Conservation (phyloP, 345 rosid species). For the Gossypioides kirkii region DNA sequence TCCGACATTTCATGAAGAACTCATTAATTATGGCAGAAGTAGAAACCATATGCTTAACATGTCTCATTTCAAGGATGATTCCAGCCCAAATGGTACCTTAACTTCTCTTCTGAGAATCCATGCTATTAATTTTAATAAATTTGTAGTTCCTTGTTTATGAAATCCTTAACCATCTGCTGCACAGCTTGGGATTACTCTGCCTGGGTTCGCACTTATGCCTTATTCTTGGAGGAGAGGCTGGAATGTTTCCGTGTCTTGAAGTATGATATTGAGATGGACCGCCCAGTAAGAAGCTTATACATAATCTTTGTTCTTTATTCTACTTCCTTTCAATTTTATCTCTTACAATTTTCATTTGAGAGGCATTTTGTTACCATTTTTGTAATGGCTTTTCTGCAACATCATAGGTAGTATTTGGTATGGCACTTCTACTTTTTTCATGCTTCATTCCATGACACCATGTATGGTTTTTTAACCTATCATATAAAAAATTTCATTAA, state of each 20-base stretch:
- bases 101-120: background rate
- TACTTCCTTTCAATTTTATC: background rate
- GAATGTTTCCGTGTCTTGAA: constrained; percentile 90
- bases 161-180: constrained; percentile 20
- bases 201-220: constrained; percentile 89
- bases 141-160: constrained; percentile 5
- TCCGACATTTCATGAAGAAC: constrained; percentile 92
- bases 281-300: constrained; percentile 50
- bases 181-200: constrained; percentile 96
- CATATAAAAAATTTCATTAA: background rate
- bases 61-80: constrained; percentile 98
- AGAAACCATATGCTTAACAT: constrained; percentile 92
- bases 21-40: constrained; percentile 88
- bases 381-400: background rate
- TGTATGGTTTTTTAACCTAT: background rate
- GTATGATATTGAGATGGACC: constrained; percentile 81
- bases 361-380: background rate
- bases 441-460: background rate
- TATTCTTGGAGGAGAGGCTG: constrained; percentile 90
- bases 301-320: constrained; percentile 6
- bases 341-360: background rate
- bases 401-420: background rate
- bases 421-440: background rate
- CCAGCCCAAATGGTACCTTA: constrained; percentile 77
- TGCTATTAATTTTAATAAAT: background rate